These are phyloP conservation scores for Salix udensis DNA, from an alignment of 345 rosid genomes.

Conservation along the genomic window DNA sequence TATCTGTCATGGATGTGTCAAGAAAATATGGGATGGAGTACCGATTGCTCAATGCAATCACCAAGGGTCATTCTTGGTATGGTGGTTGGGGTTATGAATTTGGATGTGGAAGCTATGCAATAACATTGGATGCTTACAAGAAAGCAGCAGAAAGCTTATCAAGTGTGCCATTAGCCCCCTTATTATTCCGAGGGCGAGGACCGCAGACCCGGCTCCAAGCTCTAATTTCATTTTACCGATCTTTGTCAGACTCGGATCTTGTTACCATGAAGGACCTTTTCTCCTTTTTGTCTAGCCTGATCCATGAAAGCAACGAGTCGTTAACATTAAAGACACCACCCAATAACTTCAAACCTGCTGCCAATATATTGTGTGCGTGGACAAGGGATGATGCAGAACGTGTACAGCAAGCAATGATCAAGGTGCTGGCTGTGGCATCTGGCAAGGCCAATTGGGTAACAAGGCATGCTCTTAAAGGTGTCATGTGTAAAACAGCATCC, in stretches of 20 bases:
- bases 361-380: constrained; percentile 45
- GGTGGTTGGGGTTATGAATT: constrained; percentile 68
- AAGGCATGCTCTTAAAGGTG: constrained; percentile 57
- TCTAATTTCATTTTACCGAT: constrained; percentile 44
- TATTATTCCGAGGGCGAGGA: constrained; percentile 43
- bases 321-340: background rate
- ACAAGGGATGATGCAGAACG: constrained; percentile 46
- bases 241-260: constrained; percentile 48
- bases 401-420: constrained; percentile 47
- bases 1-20: constrained; percentile 71
- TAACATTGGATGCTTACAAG: constrained; percentile 48
- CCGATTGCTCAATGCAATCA: constrained; percentile 53
- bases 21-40: constrained; percentile 60
- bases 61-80: constrained; percentile 64
- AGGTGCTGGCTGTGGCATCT: constrained; percentile 41
- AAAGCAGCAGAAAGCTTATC: constrained; percentile 46
- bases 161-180: constrained; percentile 34
- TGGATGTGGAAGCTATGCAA: constrained; percentile 56
- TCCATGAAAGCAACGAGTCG: constrained; percentile 18
- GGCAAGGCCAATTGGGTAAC: constrained; percentile 41
- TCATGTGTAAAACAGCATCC: constrained; percentile 45
- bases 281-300: constrained; percentile 43
- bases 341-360: background rate
- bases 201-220: constrained; percentile 44
- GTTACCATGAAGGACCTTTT: constrained; percentile 53